Conservation (phyloP, 345 rosid species). For the Citrus inodora region DNA sequence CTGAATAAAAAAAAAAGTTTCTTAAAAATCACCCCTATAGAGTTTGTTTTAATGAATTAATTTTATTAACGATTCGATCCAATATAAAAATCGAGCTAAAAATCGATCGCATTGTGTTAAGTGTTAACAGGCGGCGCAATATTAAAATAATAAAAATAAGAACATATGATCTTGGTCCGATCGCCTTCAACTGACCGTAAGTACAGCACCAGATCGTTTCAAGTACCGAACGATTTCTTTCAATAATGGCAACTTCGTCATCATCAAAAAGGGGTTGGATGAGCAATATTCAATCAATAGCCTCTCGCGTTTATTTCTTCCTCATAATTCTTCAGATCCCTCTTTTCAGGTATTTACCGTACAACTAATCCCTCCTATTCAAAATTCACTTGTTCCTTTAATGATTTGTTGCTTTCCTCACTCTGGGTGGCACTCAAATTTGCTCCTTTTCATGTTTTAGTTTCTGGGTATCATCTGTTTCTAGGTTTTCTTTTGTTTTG, state of each 20-base stretch:
- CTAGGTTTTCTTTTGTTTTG: background rate
- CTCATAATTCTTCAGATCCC: slow-evolving; percentile 88
- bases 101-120: no score
- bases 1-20: no score
- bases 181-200: background rate
- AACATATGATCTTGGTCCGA: background rate
- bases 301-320: slow-evolving; percentile 72
- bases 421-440: background rate
- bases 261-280: slow-evolving; percentile 54
- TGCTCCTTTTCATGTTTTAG: background rate
- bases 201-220: background rate
- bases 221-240: background rate
- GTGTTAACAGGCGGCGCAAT: no score
- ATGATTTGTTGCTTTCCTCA: background rate
- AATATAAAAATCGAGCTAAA: no score
- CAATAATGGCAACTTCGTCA: slow-evolving; percentile 31
- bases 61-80: no score
- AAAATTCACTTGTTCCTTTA: background rate
- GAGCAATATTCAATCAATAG: slow-evolving; percentile 43
- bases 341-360: slow-evolving; percentile 62
- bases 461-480: background rate
- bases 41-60: no score
- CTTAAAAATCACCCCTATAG: no score
- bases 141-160: background rate
- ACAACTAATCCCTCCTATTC: background rate